These are phyloP conservation scores for Artemisia argyi DNA, from an alignment of 129 eudicot genomes.

Conservation along the genomic window DNA sequence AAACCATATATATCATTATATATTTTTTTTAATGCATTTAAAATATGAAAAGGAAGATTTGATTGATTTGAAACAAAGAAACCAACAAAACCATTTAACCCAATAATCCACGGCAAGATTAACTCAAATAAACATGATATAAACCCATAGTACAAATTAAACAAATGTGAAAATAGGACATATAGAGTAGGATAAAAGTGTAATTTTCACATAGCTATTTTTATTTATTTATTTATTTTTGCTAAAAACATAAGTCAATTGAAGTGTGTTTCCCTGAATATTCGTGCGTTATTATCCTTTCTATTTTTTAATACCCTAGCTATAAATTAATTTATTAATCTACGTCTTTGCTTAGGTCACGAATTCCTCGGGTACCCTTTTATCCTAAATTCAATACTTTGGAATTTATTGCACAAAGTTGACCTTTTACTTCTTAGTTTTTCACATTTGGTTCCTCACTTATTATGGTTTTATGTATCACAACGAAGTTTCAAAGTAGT, in stretches of 20 bases:
- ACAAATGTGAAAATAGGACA: conserved; percentile 27
- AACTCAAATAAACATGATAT: conserved; percentile 2
- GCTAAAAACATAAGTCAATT: conserved; percentile 51
- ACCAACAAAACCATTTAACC: neutral
- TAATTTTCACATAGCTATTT: too few relatives aligned
- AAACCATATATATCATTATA: neutral
- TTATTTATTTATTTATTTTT: conserved; percentile 9
- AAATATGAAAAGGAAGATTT: neutral
- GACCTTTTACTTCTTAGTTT: conserved; percentile 22
- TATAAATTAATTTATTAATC: neutral
- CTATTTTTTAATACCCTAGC: conserved; percentile 8
- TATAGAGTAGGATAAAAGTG: neutral
- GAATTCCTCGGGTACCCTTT: conserved; percentile 65
- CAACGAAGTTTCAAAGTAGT: neutral
- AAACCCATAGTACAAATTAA: conserved; percentile 10
- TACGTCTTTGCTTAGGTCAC: conserved; percentile 38
- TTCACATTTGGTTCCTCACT: neutral
- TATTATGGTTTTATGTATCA: neutral
- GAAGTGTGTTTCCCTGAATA: conserved; percentile 20
- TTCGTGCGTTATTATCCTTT: conserved; percentile 25
- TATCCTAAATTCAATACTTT: conserved; percentile 25
- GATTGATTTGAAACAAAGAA: neutral
- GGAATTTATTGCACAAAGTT: conserved; percentile 9
- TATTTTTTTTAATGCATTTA: neutral
- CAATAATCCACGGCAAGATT: conserved; percentile 39